Percentiles rank a stretch among this genome's conserved stretches.
Conservation (phyloP, 2,329 filamentous ascomycete genomes). For the Alternaria viburni region DNA sequence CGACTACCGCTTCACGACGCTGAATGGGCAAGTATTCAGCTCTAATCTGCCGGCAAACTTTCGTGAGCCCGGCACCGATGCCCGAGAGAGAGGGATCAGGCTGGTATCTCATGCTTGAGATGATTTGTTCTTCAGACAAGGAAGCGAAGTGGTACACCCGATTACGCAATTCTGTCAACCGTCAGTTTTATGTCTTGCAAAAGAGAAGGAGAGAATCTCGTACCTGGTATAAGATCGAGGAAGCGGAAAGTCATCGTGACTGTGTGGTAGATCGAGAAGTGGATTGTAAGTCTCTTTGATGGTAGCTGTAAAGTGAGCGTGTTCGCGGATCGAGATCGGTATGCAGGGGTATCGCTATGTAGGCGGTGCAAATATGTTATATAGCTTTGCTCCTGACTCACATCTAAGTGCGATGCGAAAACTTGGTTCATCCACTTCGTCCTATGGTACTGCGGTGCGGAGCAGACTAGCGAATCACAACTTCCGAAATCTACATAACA, state of each 20-base stretch:
- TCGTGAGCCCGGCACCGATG: neutral
- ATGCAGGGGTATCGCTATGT: neutral
- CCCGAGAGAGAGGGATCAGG: accelerated
- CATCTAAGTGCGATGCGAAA: neutral
- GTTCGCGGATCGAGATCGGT: neutral
- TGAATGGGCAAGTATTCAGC: neutral
- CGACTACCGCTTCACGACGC: neutral
- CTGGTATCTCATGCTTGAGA: neutral
- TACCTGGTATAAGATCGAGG: neutral
- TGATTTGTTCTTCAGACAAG: neutral
- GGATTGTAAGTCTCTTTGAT: neutral
- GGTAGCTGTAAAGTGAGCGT: neutral
- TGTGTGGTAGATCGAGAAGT: neutral
- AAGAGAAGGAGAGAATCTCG: neutral
- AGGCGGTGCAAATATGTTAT: neutral
- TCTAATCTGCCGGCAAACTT: neutral
- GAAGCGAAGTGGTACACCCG: neutral
- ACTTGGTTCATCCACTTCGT: neutral
- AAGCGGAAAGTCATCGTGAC: neutral
- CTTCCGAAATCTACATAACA: neutral
- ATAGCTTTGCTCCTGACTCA: neutral
- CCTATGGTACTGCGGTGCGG: neutral
- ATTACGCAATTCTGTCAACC: neutral
- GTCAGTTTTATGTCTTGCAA: neutral
- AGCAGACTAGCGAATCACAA: neutral